Evolutionary conservation across 2,329 filamentous ascomycete genomes (phyloP).

Genomic region (Nigrospora sphaerica): DNA sequence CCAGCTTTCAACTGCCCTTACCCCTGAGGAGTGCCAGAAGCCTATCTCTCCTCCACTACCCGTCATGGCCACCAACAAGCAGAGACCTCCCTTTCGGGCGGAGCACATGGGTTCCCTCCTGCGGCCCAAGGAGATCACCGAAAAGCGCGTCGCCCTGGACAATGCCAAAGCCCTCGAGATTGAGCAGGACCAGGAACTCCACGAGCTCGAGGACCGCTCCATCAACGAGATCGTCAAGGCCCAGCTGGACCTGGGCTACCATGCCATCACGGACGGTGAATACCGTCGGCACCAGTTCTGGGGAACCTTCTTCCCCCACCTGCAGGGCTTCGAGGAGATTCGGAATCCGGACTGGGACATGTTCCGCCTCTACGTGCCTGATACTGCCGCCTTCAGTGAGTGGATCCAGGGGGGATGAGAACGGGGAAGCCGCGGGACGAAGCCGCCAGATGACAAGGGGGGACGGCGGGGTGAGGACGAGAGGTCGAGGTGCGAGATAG

Average conservation of each 20-base stretch:
- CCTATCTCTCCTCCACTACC: background rate
- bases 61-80: constrained; percentile 20
- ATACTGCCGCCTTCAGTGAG: constrained; percentile 34
- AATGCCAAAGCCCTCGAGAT: constrained; percentile 28
- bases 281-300: constrained; percentile 40
- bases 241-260: constrained; percentile 61
- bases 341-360: constrained; percentile 41
- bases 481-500: background rate
- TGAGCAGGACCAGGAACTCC: constrained; percentile 35
- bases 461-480: background rate
- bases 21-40: too few relatives aligned
- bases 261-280: constrained; percentile 47
- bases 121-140: constrained; percentile 56
- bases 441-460: background rate
- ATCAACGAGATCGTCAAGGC: constrained; percentile 62
- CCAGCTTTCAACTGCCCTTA: too few relatives aligned
- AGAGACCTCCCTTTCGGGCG: constrained; percentile 58
- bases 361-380: constrained; percentile 48
- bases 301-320: constrained; percentile 37
- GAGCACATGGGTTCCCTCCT: constrained; percentile 71
- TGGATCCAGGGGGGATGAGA: background rate
- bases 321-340: constrained; percentile 35
- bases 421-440: too few relatives aligned
- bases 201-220: constrained; percentile 49
- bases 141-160: constrained; percentile 46